Percentiles rank a stretch among this genome's conserved stretches.
phyloP scores from a whole-genome alignment of 2,329 filamentous ascomycete genomes.

The Xylaria sp. region DNA sequence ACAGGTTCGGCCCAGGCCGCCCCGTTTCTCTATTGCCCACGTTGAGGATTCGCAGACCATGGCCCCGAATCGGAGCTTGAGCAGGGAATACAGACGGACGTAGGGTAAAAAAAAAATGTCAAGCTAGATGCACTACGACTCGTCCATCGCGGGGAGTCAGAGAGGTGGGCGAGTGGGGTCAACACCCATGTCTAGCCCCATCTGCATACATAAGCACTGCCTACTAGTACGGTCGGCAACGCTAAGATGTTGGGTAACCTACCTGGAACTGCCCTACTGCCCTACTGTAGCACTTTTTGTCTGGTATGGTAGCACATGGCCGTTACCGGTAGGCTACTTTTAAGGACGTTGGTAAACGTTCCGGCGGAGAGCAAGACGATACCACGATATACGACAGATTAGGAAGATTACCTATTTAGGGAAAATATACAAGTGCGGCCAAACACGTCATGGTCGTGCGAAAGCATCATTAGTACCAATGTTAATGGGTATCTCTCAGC shows the following conservation, averaged over 20 bases:
- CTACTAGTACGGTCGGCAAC: too few relatives aligned
- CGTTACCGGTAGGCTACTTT: too few relatives aligned
- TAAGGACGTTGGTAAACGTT: too few relatives aligned
- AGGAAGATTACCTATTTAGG: neutral
- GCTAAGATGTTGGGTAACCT: too few relatives aligned
- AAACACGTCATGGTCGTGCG: constrained; percentile 3
- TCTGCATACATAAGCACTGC: neutral
- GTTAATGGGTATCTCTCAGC: constrained; percentile 35
- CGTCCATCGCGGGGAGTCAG: constrained; percentile 35
- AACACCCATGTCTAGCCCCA: neutral
- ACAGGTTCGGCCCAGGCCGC: constrained; percentile 30
- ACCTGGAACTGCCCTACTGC: too few relatives aligned
- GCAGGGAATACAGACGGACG: constrained; percentile 17
- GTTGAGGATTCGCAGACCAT: constrained; percentile 13
- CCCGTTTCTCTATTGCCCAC: constrained; percentile 28
- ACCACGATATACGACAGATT: too few relatives aligned
- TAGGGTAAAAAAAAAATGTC: constrained; percentile 11
- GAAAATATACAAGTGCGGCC: neutral
- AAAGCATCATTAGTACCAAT: constrained; percentile 15
- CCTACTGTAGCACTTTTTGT: too few relatives aligned
- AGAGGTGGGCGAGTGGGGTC: constrained; percentile 9
- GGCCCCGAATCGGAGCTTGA: constrained; percentile 38
- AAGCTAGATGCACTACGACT: constrained; percentile 15
- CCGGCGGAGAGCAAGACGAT: too few relatives aligned
- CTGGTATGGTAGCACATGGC: too few relatives aligned